phyloP scores from a whole-genome alignment of 441 rosid genomes.

The Sinapis alba region DNA sequence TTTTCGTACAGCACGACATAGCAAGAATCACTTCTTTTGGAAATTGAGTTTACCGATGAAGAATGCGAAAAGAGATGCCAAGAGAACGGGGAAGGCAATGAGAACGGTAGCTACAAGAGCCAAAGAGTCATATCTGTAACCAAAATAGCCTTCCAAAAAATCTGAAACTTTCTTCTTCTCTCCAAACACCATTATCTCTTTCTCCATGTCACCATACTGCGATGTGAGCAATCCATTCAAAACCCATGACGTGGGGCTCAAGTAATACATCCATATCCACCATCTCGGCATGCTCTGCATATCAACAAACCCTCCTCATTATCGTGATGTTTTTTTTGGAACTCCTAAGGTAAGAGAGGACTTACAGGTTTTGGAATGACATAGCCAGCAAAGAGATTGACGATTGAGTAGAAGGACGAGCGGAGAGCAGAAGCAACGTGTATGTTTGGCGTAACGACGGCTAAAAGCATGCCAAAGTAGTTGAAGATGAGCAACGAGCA shows the following conservation, averaged over 20 bases:
- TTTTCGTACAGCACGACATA: no score
- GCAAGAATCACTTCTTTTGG: conserved; percentile 35
- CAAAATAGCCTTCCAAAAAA: conserved; percentile 59
- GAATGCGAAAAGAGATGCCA: conserved; percentile 62
- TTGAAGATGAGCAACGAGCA: conserved; percentile 52
- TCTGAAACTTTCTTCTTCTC: conserved; percentile 47
- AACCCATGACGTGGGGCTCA: conserved; percentile 68
- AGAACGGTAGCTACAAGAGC: conserved; percentile 46
- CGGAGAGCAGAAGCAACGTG: conserved; percentile 53
- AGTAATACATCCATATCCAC: conserved; percentile 72
- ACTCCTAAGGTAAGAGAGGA: neutral
- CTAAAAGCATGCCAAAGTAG: conserved; percentile 59
- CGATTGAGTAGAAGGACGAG: conserved; percentile 45
- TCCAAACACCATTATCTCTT: conserved; percentile 52
- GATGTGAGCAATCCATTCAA: conserved; percentile 65
- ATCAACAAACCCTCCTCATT: no score
- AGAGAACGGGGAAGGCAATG: conserved; percentile 49
- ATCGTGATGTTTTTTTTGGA: no score
- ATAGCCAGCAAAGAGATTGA: conserved; percentile 64
- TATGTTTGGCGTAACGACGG: conserved; percentile 44
- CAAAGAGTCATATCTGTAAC: conserved; percentile 44
- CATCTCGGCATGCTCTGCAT: conserved; percentile 65
- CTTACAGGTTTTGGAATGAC: conserved; percentile 65
- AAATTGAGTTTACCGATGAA: conserved; percentile 59
- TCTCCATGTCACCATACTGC: conserved; percentile 56